phyloP scores from a whole-genome alignment of 345 rosid species.

The Viola odorata region DNA sequence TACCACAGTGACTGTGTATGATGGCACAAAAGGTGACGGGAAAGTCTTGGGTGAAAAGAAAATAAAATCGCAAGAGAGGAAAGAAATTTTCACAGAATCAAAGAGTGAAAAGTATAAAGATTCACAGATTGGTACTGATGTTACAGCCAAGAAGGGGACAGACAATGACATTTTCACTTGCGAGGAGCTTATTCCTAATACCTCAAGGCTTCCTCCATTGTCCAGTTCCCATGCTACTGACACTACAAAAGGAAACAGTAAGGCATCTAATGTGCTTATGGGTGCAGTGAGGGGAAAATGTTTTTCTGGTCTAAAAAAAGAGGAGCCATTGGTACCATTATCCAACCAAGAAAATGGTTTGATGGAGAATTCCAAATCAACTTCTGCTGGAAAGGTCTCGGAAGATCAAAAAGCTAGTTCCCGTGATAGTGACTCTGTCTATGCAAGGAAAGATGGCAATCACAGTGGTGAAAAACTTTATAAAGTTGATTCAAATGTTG shows the following conservation, averaged over 20 bases:
- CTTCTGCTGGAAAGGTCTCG: slow-evolving; percentile 39
- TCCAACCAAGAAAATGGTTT: slow-evolving; percentile 33
- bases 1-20: slow-evolving; percentile 25
- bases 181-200: slow-evolving; percentile 64
- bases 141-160: slow-evolving; percentile 30
- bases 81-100: slow-evolving; percentile 34
- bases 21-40: slow-evolving; percentile 36
- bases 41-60: slow-evolving; percentile 41
- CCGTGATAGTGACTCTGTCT: slow-evolving; percentile 30
- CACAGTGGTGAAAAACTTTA: slow-evolving; percentile 36
- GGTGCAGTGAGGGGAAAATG: slow-evolving; percentile 34
- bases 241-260: slow-evolving; percentile 25
- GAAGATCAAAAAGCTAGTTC: slow-evolving; percentile 47
- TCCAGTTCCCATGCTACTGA: slow-evolving; percentile 45
- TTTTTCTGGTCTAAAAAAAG: slow-evolving; percentile 33
- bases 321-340: slow-evolving; percentile 33
- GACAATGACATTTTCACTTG: slow-evolving; percentile 39
- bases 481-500: slow-evolving; percentile 35
- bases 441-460: slow-evolving; percentile 39
- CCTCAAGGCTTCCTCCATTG: slow-evolving; percentile 63
- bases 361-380: slow-evolving; percentile 42
- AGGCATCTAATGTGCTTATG: slow-evolving; percentile 27
- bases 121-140: slow-evolving; percentile 24
- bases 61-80: slow-evolving; percentile 34
- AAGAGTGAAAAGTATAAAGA: slow-evolving; percentile 31